phyloP scores from a whole-genome alignment of 441 rosid genomes.

The Euphorbia schlechtendalii region DNA sequence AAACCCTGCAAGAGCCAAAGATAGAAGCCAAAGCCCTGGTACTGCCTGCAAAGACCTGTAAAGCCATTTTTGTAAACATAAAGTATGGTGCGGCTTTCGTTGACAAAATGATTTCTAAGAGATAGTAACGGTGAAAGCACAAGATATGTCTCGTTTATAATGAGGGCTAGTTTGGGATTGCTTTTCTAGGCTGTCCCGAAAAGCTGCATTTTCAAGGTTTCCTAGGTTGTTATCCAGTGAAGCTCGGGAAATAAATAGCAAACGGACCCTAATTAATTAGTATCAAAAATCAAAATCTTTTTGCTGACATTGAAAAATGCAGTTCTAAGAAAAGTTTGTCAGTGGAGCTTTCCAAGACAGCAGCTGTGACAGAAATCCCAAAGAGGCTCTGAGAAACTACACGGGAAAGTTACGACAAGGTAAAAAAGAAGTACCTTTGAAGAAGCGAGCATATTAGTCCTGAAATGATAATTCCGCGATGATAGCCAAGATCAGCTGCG shows the following conservation, averaged over 20 bases:
- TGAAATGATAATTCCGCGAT: constrained; percentile 64
- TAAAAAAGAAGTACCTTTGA: constrained; percentile 53
- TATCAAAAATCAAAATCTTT: too few relatives aligned
- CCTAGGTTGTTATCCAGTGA: too few relatives aligned
- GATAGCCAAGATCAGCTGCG: constrained; percentile 72
- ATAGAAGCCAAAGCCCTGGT: constrained; percentile 79
- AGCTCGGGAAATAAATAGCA: too few relatives aligned
- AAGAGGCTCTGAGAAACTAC: too few relatives aligned
- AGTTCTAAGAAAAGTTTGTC: too few relatives aligned
- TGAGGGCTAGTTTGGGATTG: too few relatives aligned
- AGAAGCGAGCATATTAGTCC: constrained; percentile 67
- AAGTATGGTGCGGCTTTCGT: background rate
- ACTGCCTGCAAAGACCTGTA: constrained; percentile 67
- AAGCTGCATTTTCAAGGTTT: too few relatives aligned
- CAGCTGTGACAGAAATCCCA: too few relatives aligned
- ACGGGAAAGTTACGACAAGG: background rate
- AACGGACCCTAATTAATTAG: too few relatives aligned
- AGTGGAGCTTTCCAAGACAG: too few relatives aligned
- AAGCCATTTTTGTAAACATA: constrained; percentile 13
- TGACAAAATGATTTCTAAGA: background rate
- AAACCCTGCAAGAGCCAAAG: constrained; percentile 63
- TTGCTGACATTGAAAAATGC: too few relatives aligned
- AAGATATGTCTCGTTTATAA: background rate
- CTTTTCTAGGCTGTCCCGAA: too few relatives aligned
- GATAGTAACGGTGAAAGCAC: background rate